A percentile compares a stretch with the other conserved stretches of the same genome.
phyloP scores from a whole-genome alignment of 2,329 filamentous ascomycete species.

The Aspergillus quadrilineatus region DNA sequence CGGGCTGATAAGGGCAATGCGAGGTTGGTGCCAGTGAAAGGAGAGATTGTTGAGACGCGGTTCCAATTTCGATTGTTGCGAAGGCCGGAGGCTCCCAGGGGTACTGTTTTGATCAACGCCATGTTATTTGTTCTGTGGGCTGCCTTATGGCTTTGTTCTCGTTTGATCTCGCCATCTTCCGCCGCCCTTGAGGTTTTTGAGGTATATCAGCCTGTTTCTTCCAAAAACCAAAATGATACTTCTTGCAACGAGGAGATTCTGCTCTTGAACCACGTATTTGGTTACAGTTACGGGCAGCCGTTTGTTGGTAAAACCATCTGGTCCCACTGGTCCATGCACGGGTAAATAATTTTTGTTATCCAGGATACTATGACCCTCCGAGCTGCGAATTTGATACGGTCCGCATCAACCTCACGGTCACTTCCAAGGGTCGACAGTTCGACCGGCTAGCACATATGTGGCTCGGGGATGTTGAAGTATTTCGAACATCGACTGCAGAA shows the following conservation, averaged over 20 bases:
- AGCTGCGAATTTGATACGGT: constrained; percentile 70
- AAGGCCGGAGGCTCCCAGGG: neutral
- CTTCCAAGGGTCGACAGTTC: constrained; percentile 69
- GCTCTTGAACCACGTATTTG: constrained; percentile 72
- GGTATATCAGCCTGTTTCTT: constrained; percentile 63
- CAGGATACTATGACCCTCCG: constrained; percentile 64
- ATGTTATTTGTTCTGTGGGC: constrained; percentile 2
- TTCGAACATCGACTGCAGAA: constrained; percentile 78
- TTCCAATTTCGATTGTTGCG: neutral
- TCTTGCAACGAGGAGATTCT: constrained; percentile 42
- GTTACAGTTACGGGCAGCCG: constrained; percentile 68
- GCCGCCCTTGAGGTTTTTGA: constrained; percentile 63
- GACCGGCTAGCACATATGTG: constrained; percentile 76
- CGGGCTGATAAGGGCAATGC: neutral
- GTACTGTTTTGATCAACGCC: neutral
- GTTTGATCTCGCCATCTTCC: neutral
- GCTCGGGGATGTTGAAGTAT: constrained; percentile 75
- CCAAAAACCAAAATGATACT: constrained; percentile 40
- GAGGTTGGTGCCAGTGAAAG: neutral
- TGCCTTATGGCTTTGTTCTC: constrained; percentile 5
- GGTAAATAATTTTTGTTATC: neutral
- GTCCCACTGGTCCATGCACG: neutral
- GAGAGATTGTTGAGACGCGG: neutral
- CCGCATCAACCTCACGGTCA: constrained; percentile 72
- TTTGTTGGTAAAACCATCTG: constrained; percentile 61